phyloP scores from a whole-genome alignment of 345 rosid species.

The Combretum micranthum region DNA sequence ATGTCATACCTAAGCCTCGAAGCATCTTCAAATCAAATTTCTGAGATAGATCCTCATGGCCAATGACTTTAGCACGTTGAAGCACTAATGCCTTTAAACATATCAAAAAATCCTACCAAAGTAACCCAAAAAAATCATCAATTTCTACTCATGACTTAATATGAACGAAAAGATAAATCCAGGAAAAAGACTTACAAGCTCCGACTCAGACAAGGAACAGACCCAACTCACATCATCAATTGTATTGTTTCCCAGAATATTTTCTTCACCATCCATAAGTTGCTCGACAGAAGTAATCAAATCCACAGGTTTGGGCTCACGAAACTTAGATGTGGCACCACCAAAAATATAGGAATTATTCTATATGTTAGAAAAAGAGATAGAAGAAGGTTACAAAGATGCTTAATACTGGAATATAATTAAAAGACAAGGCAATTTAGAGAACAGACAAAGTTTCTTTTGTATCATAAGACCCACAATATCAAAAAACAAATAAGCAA shows the following conservation, averaged over 20 bases:
- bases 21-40: conserved; percentile 63
- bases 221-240: conserved; percentile 57
- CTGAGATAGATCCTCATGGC: conserved; percentile 42
- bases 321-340: no score
- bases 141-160: background rate
- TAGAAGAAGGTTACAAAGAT: no score
- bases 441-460: no score
- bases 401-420: no score
- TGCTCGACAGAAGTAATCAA: no score
- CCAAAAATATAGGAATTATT: no score
- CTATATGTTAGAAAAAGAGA: no score
- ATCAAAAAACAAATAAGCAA: no score
- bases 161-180: background rate
- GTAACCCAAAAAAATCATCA: background rate
- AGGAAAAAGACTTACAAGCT: conserved; percentile 37
- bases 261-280: conserved; percentile 23
- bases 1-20: conserved; percentile 49
- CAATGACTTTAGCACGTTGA: conserved; percentile 43
- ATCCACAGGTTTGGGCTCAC: no score
- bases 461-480: no score
- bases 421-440: no score
- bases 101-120: conserved; percentile 58
- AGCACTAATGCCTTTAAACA: conserved; percentile 50
- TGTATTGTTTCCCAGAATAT: conserved; percentile 30
- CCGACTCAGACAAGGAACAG: conserved; percentile 59